These are phyloP conservation scores for Aspergillus coremiiformis DNA, from an alignment of 495 filamentous ascomycete species.

Conservation along the genomic window DNA sequence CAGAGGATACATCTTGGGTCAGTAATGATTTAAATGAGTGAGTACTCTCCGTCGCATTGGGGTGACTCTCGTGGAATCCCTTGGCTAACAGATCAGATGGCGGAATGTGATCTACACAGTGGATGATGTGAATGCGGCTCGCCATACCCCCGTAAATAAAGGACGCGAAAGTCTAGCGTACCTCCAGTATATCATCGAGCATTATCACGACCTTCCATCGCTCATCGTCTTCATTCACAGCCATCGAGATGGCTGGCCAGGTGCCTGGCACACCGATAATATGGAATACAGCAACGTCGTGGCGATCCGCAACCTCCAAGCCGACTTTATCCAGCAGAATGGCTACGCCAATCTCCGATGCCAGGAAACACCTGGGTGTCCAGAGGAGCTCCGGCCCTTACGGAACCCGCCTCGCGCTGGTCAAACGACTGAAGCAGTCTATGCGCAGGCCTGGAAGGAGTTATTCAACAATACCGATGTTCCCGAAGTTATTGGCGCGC, in stretches of 20 bases:
- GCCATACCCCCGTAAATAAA: slow-evolving; percentile 40
- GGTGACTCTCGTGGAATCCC: background rate
- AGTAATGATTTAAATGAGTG: slow-evolving; percentile 34
- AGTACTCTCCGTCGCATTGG: slow-evolving; percentile 14
- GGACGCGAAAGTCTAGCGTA: slow-evolving; percentile 43
- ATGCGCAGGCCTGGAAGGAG: slow-evolving; percentile 37
- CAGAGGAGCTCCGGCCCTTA: slow-evolving; percentile 36
- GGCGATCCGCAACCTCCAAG: slow-evolving; percentile 32
- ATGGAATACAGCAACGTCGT: slow-evolving; percentile 39
- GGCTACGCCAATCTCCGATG: slow-evolving; percentile 40
- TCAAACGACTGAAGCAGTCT: slow-evolving; percentile 38
- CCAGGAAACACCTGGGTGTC: slow-evolving; percentile 34
- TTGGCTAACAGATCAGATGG: slow-evolving; percentile 23
- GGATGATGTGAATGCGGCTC: slow-evolving; percentile 29
- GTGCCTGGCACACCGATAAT: slow-evolving; percentile 42
- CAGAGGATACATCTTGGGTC: slow-evolving; percentile 38
- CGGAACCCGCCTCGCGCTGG: slow-evolving; percentile 44
- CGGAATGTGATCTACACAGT: slow-evolving; percentile 41
- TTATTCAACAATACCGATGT: slow-evolving; percentile 37
- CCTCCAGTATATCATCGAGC: slow-evolving; percentile 42
- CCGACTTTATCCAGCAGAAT: slow-evolving; percentile 27
- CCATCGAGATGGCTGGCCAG: slow-evolving; percentile 33
- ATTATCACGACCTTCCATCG: slow-evolving; percentile 38
- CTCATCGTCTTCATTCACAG: slow-evolving; percentile 39
- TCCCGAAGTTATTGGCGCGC: slow-evolving; percentile 41